phyloP scores from a whole-genome alignment of 2,329 filamentous ascomycete species.

The Colletotrichum chlorophyti region DNA sequence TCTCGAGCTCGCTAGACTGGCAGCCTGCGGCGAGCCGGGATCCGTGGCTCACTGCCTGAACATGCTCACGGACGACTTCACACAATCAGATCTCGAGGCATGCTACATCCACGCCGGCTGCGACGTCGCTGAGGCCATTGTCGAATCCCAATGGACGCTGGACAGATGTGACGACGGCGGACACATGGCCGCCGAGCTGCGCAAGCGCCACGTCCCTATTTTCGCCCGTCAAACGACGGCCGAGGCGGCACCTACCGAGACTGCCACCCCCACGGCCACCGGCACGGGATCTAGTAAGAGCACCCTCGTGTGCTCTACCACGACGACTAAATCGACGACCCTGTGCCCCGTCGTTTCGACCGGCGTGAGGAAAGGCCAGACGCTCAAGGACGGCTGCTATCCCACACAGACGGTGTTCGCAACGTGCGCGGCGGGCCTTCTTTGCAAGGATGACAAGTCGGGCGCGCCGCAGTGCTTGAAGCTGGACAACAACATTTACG shows the following conservation, averaged over 20 bases:
- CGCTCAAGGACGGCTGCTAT: conserved; percentile 44
- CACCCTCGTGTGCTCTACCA: conserved; percentile 37
- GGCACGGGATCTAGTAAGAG: conserved; percentile 30
- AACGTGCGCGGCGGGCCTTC: conserved; percentile 50
- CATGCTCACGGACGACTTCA: conserved; percentile 37
- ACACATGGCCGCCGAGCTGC: conserved; percentile 24
- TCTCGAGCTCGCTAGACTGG: conserved; percentile 44
- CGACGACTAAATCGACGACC: conserved; percentile 40
- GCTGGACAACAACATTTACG: conserved; percentile 45
- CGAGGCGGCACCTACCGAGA: conserved; percentile 9
- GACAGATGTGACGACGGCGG: conserved; percentile 37
- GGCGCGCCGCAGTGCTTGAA: conserved; percentile 53
- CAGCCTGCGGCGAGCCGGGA: conserved; percentile 51
- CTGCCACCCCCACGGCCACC: neutral
- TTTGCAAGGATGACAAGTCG: conserved; percentile 50
- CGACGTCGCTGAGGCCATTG: conserved; percentile 36
- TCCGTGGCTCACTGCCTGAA: conserved; percentile 52
- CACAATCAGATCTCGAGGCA: conserved; percentile 42
- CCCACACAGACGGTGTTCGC: conserved; percentile 40
- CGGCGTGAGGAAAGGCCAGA: conserved; percentile 48
- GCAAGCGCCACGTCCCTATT: conserved; percentile 19
- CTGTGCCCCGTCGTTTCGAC: conserved; percentile 46
- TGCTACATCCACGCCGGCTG: conserved; percentile 47
- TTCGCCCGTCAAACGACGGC: conserved; percentile 29
- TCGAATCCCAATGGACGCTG: conserved; percentile 38